Conservation (phyloP, 768 basidiomycete genomes). For the Leccinellum luteum region DNA sequence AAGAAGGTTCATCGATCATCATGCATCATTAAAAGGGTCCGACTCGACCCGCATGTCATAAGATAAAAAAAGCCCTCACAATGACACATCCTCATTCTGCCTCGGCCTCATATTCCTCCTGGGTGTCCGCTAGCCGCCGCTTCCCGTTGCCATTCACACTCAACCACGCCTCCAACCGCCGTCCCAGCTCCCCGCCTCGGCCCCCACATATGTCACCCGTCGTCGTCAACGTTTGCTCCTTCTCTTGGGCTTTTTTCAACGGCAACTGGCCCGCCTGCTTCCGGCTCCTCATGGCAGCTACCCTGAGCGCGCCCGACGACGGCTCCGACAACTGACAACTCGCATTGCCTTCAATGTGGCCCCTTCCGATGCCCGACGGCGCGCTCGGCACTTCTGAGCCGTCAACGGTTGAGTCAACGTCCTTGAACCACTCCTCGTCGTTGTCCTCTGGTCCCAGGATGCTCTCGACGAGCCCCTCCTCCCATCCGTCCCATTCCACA, state of each 20-base stretch:
- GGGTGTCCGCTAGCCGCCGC: conserved; percentile 7
- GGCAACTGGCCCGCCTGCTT: conserved; percentile 48
- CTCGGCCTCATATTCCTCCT: conserved; percentile 14
- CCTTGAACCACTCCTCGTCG: conserved; percentile 70
- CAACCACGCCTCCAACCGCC: conserved; percentile 74
- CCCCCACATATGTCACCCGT: conserved; percentile 80
- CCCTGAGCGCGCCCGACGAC: conserved; percentile 19
- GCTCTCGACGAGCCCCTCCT: conserved; percentile 75
- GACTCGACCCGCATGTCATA: not conserved
- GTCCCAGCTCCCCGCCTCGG: conserved; percentile 72
- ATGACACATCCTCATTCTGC: conserved; percentile 18
- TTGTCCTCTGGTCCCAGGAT: conserved; percentile 71
- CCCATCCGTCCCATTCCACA: conserved; percentile 90
- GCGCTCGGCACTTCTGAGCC: conserved; percentile 19
- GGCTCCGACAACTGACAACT: conserved; percentile 10
- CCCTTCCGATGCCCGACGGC: not conserved
- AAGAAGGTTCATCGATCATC: not conserved
- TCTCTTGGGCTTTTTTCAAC: conserved; percentile 59
- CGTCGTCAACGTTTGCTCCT: conserved; percentile 66
- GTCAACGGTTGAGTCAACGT: conserved; percentile 27
- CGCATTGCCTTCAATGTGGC: not conserved
- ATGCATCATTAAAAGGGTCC: conserved; percentile 3
- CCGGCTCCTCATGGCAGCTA: conserved; percentile 27
- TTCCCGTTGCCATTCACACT: conserved; percentile 35
- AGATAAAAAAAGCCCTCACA: not conserved